Evolutionary conservation across 805 yeast species (phyloP).

Genomic region (Lachancea lanzarotensis): DNA sequence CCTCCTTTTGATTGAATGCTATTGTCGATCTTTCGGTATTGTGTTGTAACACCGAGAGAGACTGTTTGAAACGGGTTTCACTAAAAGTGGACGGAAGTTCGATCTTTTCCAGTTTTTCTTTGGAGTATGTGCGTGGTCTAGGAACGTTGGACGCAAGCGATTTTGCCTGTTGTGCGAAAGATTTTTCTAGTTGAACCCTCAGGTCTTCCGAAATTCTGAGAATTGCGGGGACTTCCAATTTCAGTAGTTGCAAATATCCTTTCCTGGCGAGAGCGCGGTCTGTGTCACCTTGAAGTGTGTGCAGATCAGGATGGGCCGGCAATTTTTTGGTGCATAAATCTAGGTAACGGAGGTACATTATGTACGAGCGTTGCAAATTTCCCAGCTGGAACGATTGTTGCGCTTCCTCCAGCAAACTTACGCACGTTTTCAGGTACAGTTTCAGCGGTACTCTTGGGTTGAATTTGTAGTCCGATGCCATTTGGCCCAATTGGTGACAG

Average conservation of each 20-base stretch:
- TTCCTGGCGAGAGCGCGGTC: constrained; percentile 14
- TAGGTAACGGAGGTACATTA: constrained; percentile 51
- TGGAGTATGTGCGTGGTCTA: constrained; percentile 8
- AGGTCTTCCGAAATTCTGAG: constrained; percentile 27
- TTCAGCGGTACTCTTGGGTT: constrained; percentile 44
- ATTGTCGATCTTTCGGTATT: not conserved
- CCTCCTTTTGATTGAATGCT: not conserved
- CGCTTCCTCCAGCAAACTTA: constrained; percentile 42
- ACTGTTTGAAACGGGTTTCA: constrained; percentile 24
- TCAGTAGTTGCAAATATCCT: constrained; percentile 24
- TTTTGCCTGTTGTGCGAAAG: constrained; percentile 18
- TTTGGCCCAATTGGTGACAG: constrained; percentile 27
- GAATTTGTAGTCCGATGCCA: constrained; percentile 50
- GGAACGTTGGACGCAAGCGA: constrained; percentile 28
- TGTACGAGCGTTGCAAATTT: constrained; percentile 44
- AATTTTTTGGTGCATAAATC: constrained; percentile 36
- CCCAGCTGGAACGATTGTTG: constrained; percentile 34
- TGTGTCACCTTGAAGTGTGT: not conserved
- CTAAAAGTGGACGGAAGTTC: constrained; percentile 23
- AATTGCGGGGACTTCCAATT: constrained; percentile 31
- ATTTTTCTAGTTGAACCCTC: constrained; percentile 17
- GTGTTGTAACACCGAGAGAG: constrained; percentile 11
- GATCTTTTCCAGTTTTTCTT: constrained; percentile 2
- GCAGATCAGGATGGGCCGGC: constrained; percentile 24
- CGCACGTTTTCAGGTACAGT: constrained; percentile 47